A percentile compares a stretch with the other conserved stretches of the same genome.
Conservation (phyloP, 768 basidiomycete genomes). For the Crassisporium funariophilum region DNA sequence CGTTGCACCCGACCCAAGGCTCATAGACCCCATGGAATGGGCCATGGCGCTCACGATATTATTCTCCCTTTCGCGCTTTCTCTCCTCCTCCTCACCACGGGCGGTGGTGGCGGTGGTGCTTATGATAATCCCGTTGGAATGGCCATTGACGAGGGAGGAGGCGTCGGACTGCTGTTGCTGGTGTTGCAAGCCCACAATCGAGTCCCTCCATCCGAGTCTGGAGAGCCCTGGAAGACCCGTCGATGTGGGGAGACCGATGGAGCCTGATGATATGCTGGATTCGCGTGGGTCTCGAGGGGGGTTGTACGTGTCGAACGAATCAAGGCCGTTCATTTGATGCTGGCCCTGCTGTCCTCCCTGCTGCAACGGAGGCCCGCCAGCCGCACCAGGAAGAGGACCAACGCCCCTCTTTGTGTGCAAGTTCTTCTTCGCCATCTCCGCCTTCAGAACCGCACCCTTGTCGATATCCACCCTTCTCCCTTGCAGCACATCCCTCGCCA, state of each 20-base stretch:
- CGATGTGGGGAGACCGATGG: neutral
- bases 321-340: slow-evolving; percentile 15
- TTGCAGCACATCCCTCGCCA: slow-evolving; percentile 85
- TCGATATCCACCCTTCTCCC: slow-evolving; percentile 91
- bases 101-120: too few species aligned
- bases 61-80: slow-evolving; percentile 21
- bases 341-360: slow-evolving; percentile 7
- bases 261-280: neutral
- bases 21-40: neutral
- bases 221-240: neutral
- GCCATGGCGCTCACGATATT: neutral
- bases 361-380: slow-evolving; percentile 25
- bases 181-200: neutral
- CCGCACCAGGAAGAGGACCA: slow-evolving; percentile 57
- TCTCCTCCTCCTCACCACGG: slow-evolving; percentile 17
- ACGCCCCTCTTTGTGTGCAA: slow-evolving; percentile 92
- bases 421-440: slow-evolving; percentile 99
- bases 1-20: too few species aligned
- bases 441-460: slow-evolving; percentile 91
- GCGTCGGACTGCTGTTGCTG: neutral
- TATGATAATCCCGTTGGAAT: neutral
- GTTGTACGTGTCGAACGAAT: slow-evolving; percentile 18
- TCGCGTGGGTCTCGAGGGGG: too few species aligned
- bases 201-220: neutral
- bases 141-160: slow-evolving; percentile 2